Base-by-base conservation (phyloP, 1,284 basidiomycete genomes). In the Schizophyllum amplum region DNA sequence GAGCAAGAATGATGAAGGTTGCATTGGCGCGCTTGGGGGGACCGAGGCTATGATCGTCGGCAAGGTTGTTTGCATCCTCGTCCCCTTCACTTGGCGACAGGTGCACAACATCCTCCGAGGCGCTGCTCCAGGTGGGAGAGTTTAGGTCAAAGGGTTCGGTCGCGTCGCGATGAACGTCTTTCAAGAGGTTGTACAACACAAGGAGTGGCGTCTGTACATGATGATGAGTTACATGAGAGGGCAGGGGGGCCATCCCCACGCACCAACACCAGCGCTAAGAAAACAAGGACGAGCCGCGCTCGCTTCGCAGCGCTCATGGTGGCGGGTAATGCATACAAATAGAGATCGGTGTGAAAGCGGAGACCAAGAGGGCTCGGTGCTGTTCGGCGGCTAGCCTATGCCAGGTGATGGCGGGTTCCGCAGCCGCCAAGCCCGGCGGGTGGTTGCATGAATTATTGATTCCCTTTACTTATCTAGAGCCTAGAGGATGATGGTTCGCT, bases 1-100 rank as follows among this genome's bases (percentile, higher is more conserved):
- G 68, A 1, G 78, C 77, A 60, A 82, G 69, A 7, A 80, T 69
- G 22, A 81, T 78, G 61, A 80, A 79, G 1, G 73, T 74, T 4
- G 79, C 79, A 58, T 79, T 80, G 9, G 77, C 79, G 21, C 49
- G 59, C 51, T 24, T 4, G 48, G 48, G 24, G 11, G 13, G 21
- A 11, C 4, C 48, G 48, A 3, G 13, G 13, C 2, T 9, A 42
- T 9, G 33, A 17, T 13, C 7, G 7, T 42, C 3, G 33, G n/a
- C n/a, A n/a, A n/a, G n/a, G n/a, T n/a, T n/a, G n/a, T n/a, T n/a
- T n/a, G n/a, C n/a, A n/a, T n/a, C n/a, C n/a, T n/a, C n/a, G n/a
- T n/a, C n/a, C n/a, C n/a, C n/a, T n/a, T n/a, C n/a, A n/a, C n/a
- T n/a, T n/a, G n/a, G n/a, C n/a, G n/a, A n/a, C n/a, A n/a, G n/a